A percentile compares a stretch with the other conserved stretches of the same genome.
phyloP scores from a whole-genome alignment of 495 filamentous ascomycete genomes.

The Xylaria cubensis region DNA sequence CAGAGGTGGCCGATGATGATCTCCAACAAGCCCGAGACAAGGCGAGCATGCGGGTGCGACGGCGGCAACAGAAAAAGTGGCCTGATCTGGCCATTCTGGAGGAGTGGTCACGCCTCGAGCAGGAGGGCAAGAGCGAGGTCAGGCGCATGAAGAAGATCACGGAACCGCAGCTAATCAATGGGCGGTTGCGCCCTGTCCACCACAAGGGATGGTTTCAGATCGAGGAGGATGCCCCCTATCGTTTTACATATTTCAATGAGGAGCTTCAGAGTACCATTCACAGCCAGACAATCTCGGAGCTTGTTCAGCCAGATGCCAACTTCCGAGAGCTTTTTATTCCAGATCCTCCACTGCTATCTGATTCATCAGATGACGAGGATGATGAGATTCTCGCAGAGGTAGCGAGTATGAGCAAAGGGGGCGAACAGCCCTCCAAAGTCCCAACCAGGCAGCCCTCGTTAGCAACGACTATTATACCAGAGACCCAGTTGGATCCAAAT shows the following conservation, averaged over 20 bases:
- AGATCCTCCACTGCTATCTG: constrained; percentile 58
- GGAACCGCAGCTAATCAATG: constrained; percentile 90
- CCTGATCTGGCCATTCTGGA: constrained; percentile 75
- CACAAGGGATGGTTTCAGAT: constrained; percentile 85
- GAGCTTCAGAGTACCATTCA: constrained; percentile 94
- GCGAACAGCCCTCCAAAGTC: constrained; percentile 29
- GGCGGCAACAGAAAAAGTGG: constrained; percentile 63
- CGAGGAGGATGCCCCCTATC: constrained; percentile 89
- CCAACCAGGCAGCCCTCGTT: constrained; percentile 46
- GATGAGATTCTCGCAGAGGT: constrained; percentile 43
- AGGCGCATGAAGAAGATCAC: constrained; percentile 90
- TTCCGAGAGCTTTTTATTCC: constrained; percentile 84
- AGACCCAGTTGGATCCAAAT: constrained; percentile 28
- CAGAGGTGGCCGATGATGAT: constrained; percentile 82
- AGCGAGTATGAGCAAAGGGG: constrained; percentile 29
- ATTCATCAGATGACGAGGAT: constrained; percentile 69
- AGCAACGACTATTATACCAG: constrained; percentile 35
- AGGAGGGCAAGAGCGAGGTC: constrained; percentile 85
- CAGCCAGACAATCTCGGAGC: constrained; percentile 89
- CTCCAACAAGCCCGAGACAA: constrained; percentile 37
- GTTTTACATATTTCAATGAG: constrained; percentile 99
- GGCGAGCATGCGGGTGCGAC: constrained; percentile 46
- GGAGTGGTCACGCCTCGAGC: constrained; percentile 90
- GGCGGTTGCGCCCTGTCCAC: constrained; percentile 74
- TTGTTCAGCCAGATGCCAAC: constrained; percentile 80